Conservation (phyloP, 805 yeast species). For the Kluyveromyces aestuarii region DNA sequence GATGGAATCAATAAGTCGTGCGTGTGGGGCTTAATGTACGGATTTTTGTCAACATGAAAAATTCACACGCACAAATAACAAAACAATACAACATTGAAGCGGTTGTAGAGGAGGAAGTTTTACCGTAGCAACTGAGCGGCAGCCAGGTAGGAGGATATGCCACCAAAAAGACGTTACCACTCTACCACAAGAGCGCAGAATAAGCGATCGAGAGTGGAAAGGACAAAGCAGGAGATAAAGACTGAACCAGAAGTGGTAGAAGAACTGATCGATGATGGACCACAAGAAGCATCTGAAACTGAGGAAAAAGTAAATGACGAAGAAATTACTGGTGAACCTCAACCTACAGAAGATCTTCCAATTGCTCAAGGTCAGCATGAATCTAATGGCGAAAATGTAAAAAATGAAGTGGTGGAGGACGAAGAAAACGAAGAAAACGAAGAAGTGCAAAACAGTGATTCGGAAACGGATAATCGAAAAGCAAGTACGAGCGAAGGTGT, state of each 20-base stretch:
- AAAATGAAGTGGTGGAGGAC: slow-evolving; percentile 11
- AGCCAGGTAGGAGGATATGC: neutral
- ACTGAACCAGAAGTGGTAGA: slow-evolving; percentile 4
- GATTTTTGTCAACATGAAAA: neutral
- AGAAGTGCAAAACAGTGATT: slow-evolving; percentile 12
- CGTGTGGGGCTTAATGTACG: neutral
- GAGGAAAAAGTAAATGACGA: neutral
- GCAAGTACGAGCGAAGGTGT: slow-evolving; percentile 7
- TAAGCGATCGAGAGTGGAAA: slow-evolving; percentile 8
- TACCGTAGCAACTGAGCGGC: neutral
- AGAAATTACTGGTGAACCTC: neutral
- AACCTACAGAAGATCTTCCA: too few species aligned
- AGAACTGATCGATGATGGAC: slow-evolving; percentile 9
- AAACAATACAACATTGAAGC: neutral
- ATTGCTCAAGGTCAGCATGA: too few species aligned
- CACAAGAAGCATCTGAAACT: neutral
- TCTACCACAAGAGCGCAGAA: slow-evolving; percentile 2
- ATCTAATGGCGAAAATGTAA: slow-evolving; percentile 23
- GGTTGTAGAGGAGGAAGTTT: neutral
- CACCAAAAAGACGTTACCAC: slow-evolving; percentile 7
- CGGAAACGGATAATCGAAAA: slow-evolving; percentile 4
- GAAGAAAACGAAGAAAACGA: slow-evolving; percentile 15
- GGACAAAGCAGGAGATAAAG: neutral
- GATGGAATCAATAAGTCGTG: neutral
- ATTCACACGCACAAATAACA: neutral